phyloP scores from a whole-genome alignment of 2,329 filamentous ascomycete genomes.

The Rutstroemia sydowiana region DNA sequence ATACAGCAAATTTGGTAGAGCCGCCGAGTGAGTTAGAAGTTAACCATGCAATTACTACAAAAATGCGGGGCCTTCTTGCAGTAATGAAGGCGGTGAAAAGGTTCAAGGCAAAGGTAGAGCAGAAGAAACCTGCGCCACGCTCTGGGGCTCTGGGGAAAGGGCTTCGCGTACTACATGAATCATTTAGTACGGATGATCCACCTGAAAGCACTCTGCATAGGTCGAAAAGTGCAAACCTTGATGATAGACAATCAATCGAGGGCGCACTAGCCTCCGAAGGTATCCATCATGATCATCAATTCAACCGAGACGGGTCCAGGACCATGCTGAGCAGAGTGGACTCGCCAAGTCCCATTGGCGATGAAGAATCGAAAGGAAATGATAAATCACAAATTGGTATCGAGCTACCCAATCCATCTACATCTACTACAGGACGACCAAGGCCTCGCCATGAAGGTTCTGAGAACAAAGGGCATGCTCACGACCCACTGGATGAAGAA shows the following conservation, averaged over 20 bases:
- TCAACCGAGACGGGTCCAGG: conserved; percentile 15
- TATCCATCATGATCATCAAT: conserved; percentile 39
- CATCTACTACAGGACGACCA: not conserved
- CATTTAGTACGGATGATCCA: conserved; percentile 41
- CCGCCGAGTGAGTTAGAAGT: conserved; percentile 85
- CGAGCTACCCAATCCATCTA: conserved; percentile 14
- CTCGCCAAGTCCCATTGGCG: conserved; percentile 8
- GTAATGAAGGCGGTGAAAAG: conserved; percentile 85
- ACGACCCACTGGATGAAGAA: conserved; percentile 53
- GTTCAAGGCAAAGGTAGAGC: conserved; percentile 69
- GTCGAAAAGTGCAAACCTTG: conserved; percentile 42
- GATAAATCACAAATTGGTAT: not conserved
- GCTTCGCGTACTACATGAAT: conserved; percentile 45
- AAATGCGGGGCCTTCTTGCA: conserved; percentile 65
- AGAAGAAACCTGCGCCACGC: conserved; percentile 43
- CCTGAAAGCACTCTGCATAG: conserved; percentile 28
- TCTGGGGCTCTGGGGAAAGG: conserved; percentile 53
- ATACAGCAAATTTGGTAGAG: conserved; percentile 73
- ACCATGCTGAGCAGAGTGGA: conserved; percentile 7
- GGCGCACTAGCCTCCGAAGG: conserved; percentile 45
- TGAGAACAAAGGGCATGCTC: conserved; percentile 52
- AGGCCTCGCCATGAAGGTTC: conserved; percentile 21
- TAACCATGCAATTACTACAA: conserved; percentile 81
- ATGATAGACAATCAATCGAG: conserved; percentile 43
- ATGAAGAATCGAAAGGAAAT: not conserved